Base-by-base conservation (phyloP, 164 flowering plant genomes). In the Chimonanthus praecox region DNA sequence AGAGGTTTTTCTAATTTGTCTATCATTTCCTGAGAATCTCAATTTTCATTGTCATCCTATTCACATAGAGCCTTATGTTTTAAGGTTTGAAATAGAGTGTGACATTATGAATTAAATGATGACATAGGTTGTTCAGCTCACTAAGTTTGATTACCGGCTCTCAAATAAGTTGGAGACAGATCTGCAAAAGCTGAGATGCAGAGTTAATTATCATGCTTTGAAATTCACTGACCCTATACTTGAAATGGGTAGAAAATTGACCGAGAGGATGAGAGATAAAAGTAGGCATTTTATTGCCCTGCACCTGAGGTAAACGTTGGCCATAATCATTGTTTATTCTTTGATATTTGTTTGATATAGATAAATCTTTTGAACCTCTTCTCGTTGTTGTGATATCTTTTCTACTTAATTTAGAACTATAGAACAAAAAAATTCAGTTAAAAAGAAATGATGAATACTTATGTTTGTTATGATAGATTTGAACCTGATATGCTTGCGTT, bases 401-500 rank as follows among this genome's bases (percentile, higher is more conserved):
- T 54, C 11, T 54, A 54, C 60, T 54, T 33, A 33, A 33, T 33
- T 13, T 54, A n/a, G 60, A 54, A 54, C 16, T n/a, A 54, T 11
- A 54, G 16, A 54, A 13, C 16, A n/a, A 54, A 13, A 54, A 16
- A 54, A 10, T 11, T 13, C 4, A 54, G 16, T 54, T 54, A 54
- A 54, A 54, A n/a, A 54, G 11, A 54, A 54, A 10, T 15, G 16
- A 13, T 64, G 49, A 13, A 69, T 70, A 18, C 18, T 18, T 64
- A 47, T 58, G 13, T 64, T 65, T 77, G 45, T 68, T 72, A 70
- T 78, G 72, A 63, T 86, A 96, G 99, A 90, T 96, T 88, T 88
- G 98, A 94, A 78, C 93, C 98, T 60, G 98, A 96, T 82, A 96
- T 92, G 98, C 90, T 94, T 76, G 98, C 98, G 54, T 96, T 96